These are phyloP conservation scores for Trichophaea hybrida DNA, from an alignment of 2,329 filamentous ascomycete species.

Conservation along the genomic window DNA sequence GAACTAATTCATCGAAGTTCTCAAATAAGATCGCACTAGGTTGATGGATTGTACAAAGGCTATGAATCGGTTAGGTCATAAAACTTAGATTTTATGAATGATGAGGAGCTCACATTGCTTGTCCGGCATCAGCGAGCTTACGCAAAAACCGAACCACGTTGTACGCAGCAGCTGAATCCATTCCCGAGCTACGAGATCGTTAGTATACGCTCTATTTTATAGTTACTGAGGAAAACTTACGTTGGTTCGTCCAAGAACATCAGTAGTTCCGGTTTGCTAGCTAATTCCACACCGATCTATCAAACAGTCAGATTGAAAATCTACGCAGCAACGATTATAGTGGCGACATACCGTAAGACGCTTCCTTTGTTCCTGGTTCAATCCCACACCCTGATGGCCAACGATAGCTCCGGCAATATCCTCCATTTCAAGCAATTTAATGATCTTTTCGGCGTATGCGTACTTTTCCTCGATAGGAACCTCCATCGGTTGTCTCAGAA, in stretches of 20 bases:
- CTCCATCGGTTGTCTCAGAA: constrained; percentile 43
- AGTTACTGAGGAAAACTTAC: background rate
- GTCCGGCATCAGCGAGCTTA: constrained; percentile 45
- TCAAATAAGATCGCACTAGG: constrained; percentile 44
- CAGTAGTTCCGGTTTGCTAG: constrained; percentile 44
- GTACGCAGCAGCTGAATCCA: constrained; percentile 45
- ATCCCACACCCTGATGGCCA: constrained; percentile 43
- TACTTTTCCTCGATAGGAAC: constrained; percentile 43
- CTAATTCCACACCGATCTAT: constrained; percentile 47
- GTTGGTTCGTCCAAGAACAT: constrained; percentile 51
- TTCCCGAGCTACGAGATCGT: constrained; percentile 33
- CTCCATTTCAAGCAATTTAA: constrained; percentile 55
- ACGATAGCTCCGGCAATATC: constrained; percentile 51
- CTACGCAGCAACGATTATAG: background rate
- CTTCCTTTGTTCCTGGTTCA: constrained; percentile 47
- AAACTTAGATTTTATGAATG: background rate
- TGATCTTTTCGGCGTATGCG: constrained; percentile 48
- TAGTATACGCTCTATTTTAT: background rate
- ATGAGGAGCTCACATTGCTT: constrained; percentile 35
- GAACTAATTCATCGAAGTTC: constrained; percentile 42
- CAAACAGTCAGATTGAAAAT: constrained; percentile 31
- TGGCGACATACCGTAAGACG: constrained; percentile 35
- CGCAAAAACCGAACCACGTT: constrained; percentile 48
- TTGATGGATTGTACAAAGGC: constrained; percentile 44
- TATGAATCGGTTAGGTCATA: background rate